A percentile compares a stretch with the other conserved stretches of the same genome.
Evolutionary conservation across 2,329 filamentous ascomycete species (phyloP).

Genomic region (Colletotrichum orchidophilum): DNA sequence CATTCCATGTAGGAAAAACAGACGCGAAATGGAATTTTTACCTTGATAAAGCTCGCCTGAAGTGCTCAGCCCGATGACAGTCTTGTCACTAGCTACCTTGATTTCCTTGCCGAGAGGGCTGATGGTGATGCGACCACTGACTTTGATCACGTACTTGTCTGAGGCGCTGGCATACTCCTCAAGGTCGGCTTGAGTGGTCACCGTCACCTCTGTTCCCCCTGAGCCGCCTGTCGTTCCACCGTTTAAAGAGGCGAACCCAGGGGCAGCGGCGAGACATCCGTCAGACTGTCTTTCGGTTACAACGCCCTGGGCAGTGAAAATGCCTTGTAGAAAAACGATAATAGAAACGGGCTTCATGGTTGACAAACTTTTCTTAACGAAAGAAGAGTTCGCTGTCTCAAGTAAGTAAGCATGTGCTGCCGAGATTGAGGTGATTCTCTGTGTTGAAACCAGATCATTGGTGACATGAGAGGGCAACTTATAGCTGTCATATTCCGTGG

Average conservation of each 20-base stretch:
- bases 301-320: background rate
- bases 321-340: background rate
- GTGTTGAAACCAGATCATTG: too few relatives aligned
- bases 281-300: background rate
- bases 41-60: conserved; percentile 27
- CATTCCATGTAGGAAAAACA: background rate
- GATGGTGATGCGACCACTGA: conserved; percentile 37
- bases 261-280: conserved; percentile 30
- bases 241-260: conserved; percentile 39
- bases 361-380: too few relatives aligned
- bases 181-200: conserved; percentile 36
- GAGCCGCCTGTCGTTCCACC: conserved; percentile 38
- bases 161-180: conserved; percentile 36
- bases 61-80: conserved; percentile 35
- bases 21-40: background rate
- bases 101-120: conserved; percentile 37
- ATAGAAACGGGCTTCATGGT: background rate
- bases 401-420: too few relatives aligned
- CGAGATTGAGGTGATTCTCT: too few relatives aligned
- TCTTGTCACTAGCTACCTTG: conserved; percentile 36
- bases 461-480: too few relatives aligned
- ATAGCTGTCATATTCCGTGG: too few relatives aligned
- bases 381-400: too few relatives aligned
- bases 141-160: conserved; percentile 39
- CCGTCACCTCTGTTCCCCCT: conserved; percentile 35